Evolutionary conservation across 495 filamentous ascomycete genomes (phyloP).

Genomic region (Neurospora cerealis): DNA sequence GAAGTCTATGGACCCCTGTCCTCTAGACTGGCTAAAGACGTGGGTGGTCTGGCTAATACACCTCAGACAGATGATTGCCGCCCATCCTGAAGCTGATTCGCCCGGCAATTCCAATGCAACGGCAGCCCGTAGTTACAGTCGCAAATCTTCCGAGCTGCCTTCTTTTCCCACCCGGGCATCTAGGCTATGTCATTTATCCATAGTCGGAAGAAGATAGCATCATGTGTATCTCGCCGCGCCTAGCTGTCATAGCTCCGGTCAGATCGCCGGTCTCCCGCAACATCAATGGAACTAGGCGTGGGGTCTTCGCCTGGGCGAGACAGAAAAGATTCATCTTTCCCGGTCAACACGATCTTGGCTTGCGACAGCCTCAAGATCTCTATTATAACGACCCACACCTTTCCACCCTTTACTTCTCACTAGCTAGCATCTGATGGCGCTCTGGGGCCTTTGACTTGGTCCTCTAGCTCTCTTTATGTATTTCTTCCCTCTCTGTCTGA

Average conservation of each 20-base stretch:
- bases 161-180: not conserved
- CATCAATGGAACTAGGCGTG: not conserved
- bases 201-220: not conserved
- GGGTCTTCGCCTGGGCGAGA: not conserved
- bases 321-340: not conserved
- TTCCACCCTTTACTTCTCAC: not conserved
- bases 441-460: not conserved
- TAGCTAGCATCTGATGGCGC: not conserved
- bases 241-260: not conserved
- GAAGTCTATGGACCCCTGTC: not conserved
- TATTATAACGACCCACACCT: not conserved
- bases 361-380: not conserved
- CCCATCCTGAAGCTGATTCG: not conserved
- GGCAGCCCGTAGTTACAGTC: not conserved
- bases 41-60: not conserved
- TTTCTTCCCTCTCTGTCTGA: not conserved
- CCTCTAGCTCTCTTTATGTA: not conserved
- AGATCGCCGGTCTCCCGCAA: not conserved
- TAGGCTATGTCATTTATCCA: not conserved
- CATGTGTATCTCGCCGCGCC: not conserved
- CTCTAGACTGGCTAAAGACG: not conserved
- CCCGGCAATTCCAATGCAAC: not conserved
- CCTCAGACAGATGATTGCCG: not conserved
- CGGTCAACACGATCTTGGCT: not conserved
- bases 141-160: not conserved